Percentiles rank a stretch among this genome's conserved stretches.
phyloP scores from a whole-genome alignment of 495 filamentous ascomycete species.

The Lophiotrema nucula region DNA sequence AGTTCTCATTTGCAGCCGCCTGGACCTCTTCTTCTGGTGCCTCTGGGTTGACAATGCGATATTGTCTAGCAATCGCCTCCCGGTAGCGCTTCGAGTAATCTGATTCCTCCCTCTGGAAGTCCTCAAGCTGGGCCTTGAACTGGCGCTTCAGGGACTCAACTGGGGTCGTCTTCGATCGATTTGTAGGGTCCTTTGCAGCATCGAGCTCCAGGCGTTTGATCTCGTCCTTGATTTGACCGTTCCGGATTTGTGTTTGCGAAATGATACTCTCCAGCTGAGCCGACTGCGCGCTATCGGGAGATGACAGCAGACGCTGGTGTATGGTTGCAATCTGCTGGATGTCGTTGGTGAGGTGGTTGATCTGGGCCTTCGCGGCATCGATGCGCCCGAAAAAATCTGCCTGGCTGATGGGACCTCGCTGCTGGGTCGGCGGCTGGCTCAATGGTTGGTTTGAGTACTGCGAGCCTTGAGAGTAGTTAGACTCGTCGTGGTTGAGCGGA shows the following conservation, averaged over 20 bases:
- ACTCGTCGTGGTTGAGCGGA: slow-evolving; percentile 32
- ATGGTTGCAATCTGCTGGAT: slow-evolving; percentile 58
- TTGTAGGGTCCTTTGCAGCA: slow-evolving; percentile 55
- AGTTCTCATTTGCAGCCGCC: slow-evolving; percentile 63
- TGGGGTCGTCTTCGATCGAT: slow-evolving; percentile 59
- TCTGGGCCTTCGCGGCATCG: slow-evolving; percentile 56
- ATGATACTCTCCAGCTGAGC: slow-evolving; percentile 58
- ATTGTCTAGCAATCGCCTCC: slow-evolving; percentile 72
- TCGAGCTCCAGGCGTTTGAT: slow-evolving; percentile 67
- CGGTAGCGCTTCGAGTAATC: slow-evolving; percentile 63
- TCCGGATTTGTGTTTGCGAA: slow-evolving; percentile 63
- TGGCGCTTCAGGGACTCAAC: slow-evolving; percentile 61
- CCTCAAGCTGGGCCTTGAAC: slow-evolving; percentile 62
- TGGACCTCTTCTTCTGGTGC: slow-evolving; percentile 63
- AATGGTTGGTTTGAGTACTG: slow-evolving; percentile 35
- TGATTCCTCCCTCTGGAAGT: slow-evolving; percentile 63
- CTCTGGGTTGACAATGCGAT: slow-evolving; percentile 71
- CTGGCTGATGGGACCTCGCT: slow-evolving; percentile 35
- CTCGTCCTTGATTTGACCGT: slow-evolving; percentile 63
- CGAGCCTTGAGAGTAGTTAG: slow-evolving; percentile 38
- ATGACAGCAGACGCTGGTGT: slow-evolving; percentile 60
- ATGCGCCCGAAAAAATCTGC: slow-evolving; percentile 62
- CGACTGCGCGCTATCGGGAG: slow-evolving; percentile 49
- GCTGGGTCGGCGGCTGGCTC: slow-evolving; percentile 23
- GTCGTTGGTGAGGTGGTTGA: slow-evolving; percentile 53